Evolutionary conservation across 805 yeast species (phyloP).

Genomic region (Candida oleophila): DNA sequence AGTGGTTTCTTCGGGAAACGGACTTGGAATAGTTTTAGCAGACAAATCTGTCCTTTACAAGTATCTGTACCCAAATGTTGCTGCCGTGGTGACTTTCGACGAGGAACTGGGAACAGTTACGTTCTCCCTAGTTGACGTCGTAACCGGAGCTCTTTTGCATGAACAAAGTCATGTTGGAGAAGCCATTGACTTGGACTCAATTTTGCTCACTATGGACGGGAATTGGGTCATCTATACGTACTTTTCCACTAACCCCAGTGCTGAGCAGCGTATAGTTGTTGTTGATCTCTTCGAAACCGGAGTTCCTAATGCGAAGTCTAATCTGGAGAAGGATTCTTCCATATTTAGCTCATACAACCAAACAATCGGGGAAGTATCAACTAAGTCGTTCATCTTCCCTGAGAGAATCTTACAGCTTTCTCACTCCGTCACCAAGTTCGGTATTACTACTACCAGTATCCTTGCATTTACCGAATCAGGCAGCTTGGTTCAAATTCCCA

Average conservation of each 20-base stretch:
- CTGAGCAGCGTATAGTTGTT: conserved; percentile 58
- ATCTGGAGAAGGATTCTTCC: conserved; percentile 19
- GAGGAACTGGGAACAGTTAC: conserved; percentile 27
- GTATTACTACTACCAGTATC: conserved; percentile 67
- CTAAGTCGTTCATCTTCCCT: conserved; percentile 64
- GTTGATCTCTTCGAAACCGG: conserved; percentile 77
- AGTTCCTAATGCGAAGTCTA: conserved; percentile 43
- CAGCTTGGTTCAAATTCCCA: conserved; percentile 69
- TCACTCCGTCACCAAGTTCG: conserved; percentile 55
- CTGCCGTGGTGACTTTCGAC: conserved; percentile 45
- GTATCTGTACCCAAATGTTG: conserved; percentile 69
- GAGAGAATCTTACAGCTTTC: conserved; percentile 43
- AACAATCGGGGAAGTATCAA: conserved; percentile 46
- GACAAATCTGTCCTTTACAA: conserved; percentile 79
- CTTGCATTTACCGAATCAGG: conserved; percentile 59
- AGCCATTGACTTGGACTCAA: conserved; percentile 35
- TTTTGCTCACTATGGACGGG: conserved; percentile 69
- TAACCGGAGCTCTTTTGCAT: conserved; percentile 64
- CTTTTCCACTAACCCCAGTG: conserved; percentile 48
- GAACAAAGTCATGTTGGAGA: conserved; percentile 41
- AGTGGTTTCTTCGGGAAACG: not conserved
- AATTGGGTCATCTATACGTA: conserved; percentile 78
- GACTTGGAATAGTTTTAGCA: conserved; percentile 65
- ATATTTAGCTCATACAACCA: conserved; percentile 29
- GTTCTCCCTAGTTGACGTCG: conserved; percentile 60